Base-by-base conservation (phyloP, 768 basidiomycete species). In the Exsudoporus frostii region DNA sequence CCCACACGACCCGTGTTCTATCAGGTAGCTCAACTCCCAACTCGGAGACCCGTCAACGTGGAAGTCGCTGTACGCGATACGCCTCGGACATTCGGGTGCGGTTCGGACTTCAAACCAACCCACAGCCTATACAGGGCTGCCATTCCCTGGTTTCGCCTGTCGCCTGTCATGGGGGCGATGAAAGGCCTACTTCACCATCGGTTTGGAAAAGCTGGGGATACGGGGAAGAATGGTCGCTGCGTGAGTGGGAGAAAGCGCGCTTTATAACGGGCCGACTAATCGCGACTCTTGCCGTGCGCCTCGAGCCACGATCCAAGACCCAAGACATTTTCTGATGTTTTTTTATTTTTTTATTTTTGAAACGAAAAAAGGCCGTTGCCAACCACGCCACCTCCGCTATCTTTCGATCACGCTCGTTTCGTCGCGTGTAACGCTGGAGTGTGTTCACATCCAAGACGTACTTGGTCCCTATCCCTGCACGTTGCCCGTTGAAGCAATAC, bases 21-120 rank as follows among this genome's bases (percentile, higher is more conserved):
- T 33, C 24, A 8, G 24, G 22, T 2, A 29, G 7, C 9, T 17
- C 27, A 19, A 29, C 29, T 29, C 19, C 5, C 14, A 37, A 5
- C 34, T 9, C 25, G 22, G n/a, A 15, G n/a, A 24, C 8, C n/a
- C 15, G 43, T 29, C 46, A 19, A n/a, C 15, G 49, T 5, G 13
- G 32, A 34, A 17, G 20, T 46, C 9, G 17, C 5, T 3, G 10
- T 19, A 20, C 22, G 51, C 30, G 13, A 19, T 30, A 22, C 20
- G 7, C 14, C 34, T 42, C 45, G 34, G 45, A 58, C 29, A 19
- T 40, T 36, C 37, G 34, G 11, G 22, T 13, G 33, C 30, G 30
- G 38, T 48, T 45, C 48, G 55, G 55, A 48, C 48, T 27, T 51
- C 44, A 46, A 46, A 47, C 27, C 25, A 42, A 46, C 25, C n/a